Percentiles rank a stretch among this genome's conserved stretches.
These are phyloP conservation scores for Hypoxylon sp. DNA, from an alignment of 2,329 filamentous ascomycete genomes.

Conservation along the genomic window DNA sequence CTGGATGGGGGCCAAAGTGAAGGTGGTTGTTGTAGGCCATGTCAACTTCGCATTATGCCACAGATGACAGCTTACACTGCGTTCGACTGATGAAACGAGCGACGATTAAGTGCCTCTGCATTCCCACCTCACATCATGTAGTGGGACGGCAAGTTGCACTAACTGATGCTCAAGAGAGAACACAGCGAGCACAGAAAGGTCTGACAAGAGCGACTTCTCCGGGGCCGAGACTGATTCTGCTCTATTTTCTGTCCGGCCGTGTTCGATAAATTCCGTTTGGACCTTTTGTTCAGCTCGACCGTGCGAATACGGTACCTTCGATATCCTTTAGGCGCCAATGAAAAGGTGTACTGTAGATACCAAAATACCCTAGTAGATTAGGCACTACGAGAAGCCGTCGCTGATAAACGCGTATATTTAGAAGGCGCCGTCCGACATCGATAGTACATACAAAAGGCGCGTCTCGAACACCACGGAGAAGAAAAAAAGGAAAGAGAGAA, in stretches of 20 bases:
- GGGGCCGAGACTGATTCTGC: background rate
- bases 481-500: background rate
- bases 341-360: background rate
- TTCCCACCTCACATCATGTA: slow-evolving; percentile 16
- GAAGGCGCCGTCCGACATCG: background rate
- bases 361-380: slow-evolving; percentile 18
- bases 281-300: background rate
- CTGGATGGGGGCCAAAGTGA: slow-evolving; percentile 36
- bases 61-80: slow-evolving; percentile 25
- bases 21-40: slow-evolving; percentile 48
- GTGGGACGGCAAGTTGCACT: slow-evolving; percentile 5
- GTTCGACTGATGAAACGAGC: slow-evolving; percentile 40
- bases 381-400: slow-evolving; percentile 4
- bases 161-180: slow-evolving; percentile 1
- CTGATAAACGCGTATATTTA: background rate
- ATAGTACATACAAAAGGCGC: slow-evolving; percentile 10
- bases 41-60: slow-evolving; percentile 36
- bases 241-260: slow-evolving; percentile 1
- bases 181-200: slow-evolving; percentile 2
- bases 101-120: slow-evolving; percentile 16
- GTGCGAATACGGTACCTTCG: slow-evolving; percentile 5
- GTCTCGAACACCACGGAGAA: background rate
- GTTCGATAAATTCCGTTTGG: background rate
- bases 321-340: slow-evolving; percentile 4
- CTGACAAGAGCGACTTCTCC: background rate